Evolutionary conservation across 2,329 filamentous ascomycete species (phyloP), one percentile per base, ranked within the genome.

Genomic region (Coleophoma eucalyptorum): DNA sequence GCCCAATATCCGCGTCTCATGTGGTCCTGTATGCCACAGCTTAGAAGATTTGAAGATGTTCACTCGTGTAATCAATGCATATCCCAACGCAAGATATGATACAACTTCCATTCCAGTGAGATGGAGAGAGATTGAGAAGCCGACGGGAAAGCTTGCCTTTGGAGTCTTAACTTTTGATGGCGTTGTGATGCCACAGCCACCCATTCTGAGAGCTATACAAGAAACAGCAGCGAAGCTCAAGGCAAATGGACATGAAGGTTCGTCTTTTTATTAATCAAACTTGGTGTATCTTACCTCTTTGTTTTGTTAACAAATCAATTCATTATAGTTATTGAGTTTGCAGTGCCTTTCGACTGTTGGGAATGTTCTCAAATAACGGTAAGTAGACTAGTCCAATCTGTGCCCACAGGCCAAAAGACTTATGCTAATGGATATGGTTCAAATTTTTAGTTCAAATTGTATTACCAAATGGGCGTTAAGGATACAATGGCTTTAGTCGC

Each of bases 131-230:
- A 26, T 46, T 1, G 66, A 72, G 18, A 13, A 44, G 31, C 41
- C 41, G 16, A 48, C 41, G 10, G 47, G 46, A 6, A 56, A 49
- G 32, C 51, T 59, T 5, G 48, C 54, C 11, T 54, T 63, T 46
- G 62, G 58, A 2, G 33, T 63, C 0, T 67, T 80, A 35, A 56
- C 67, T 3, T 76, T 80, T 37, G 80, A 84, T 46, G 75, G 73
- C 0, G 73, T 81, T 0, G 79, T 83, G 3, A 74, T 68, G 31
- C 72, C 76, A 0, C 79, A 84, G 43, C 79, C 80, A 0, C 77
- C 80, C 0, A 58, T 83, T 11, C 61, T 68, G 1, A 70, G 79
- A 2, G 71, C 77, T 0, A 58, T 83, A 0, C 55, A 67, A 2
- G 61, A 63, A 2, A 65, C 71, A 1, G 67, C 65, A 0, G 56